A percentile compares a stretch with the other conserved stretches of the same genome.
phyloP scores from a whole-genome alignment of 768 basidiomycete genomes.

The Tylopilus balloui region DNA sequence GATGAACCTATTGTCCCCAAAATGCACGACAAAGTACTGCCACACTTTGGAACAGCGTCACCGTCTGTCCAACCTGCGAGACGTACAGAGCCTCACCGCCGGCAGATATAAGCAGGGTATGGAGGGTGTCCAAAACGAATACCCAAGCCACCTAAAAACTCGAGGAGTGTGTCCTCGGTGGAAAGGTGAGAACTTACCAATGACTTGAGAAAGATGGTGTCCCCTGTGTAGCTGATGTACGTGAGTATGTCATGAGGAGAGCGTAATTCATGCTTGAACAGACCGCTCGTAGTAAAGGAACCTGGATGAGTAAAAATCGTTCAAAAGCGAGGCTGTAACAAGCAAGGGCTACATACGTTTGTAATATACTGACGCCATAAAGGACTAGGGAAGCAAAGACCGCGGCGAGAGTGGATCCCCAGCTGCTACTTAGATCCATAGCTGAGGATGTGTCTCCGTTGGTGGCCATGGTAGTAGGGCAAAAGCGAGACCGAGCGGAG shows the following conservation, averaged over 20 bases:
- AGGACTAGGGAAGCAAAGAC: slow-evolving; percentile 19
- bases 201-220: slow-evolving; percentile 11
- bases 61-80: background rate
- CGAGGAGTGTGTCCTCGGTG: background rate
- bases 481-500: background rate
- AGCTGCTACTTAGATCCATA: slow-evolving; percentile 11
- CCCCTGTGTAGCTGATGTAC: slow-evolving; percentile 14
- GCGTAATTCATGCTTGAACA: slow-evolving; percentile 1
- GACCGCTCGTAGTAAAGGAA: slow-evolving; percentile 26
- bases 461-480: slow-evolving; percentile 11
- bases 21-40: slow-evolving; percentile 22
- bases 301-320: slow-evolving; percentile 3
- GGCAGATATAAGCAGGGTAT: slow-evolving; percentile 13
- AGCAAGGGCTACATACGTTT: slow-evolving; percentile 16
- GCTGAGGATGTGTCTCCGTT: background rate
- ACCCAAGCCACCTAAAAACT: slow-evolving; percentile 18
- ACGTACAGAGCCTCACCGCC: slow-evolving; percentile 12
- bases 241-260: background rate
- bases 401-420: slow-evolving; percentile 23
- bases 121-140: slow-evolving; percentile 18
- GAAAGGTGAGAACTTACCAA: slow-evolving; percentile 7
- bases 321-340: background rate
- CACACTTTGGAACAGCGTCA: slow-evolving; percentile 14
- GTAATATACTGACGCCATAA: slow-evolving; percentile 25
- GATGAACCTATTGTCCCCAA: slow-evolving; percentile 16